Percentiles rank a stretch among this genome's conserved stretches.
Evolutionary conservation across 2,329 filamentous ascomycete species (phyloP).

Genomic region (Verruconis gallopava): DNA sequence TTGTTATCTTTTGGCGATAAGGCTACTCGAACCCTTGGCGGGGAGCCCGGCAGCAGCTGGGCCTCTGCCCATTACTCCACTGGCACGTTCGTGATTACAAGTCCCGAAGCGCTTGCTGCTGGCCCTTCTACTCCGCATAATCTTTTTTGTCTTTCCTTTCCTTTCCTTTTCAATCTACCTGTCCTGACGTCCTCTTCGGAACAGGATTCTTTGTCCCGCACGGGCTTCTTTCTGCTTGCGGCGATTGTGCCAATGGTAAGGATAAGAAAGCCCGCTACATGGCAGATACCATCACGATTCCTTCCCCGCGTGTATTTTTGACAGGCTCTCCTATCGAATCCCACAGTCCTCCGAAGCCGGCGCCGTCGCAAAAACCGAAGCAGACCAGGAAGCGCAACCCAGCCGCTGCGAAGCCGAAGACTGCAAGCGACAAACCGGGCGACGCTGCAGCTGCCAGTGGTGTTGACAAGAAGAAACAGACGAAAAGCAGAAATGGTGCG

Average conservation of each 20-base stretch:
- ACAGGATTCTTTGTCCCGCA: not conserved
- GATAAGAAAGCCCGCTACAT: constrained; percentile 16
- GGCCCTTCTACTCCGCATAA: not conserved
- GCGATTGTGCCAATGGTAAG: constrained; percentile 7
- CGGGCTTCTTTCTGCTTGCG: not conserved
- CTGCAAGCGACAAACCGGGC: constrained; percentile 1
- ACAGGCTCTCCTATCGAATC: constrained; percentile 20
- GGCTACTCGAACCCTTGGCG: not conserved
- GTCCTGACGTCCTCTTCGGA: not conserved
- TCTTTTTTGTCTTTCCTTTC: not conserved
- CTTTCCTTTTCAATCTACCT: not conserved
- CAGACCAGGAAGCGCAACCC: constrained; percentile 8
- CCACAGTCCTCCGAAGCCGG: constrained; percentile 14
- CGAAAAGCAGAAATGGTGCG: constrained; percentile 64
- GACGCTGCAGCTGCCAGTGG: constrained; percentile 15
- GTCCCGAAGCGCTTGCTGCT: not conserved
- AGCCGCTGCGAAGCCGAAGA: constrained; percentile 1
- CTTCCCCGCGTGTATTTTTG: constrained; percentile 44
- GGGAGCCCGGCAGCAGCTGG: not conserved
- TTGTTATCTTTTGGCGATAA: not conserved
- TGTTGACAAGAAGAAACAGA: constrained; percentile 52
- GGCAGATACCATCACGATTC: constrained; percentile 46
- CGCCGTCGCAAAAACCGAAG: constrained; percentile 1
- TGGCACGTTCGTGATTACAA: not conserved
- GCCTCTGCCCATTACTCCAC: not conserved